Percentiles rank a stretch among this genome's conserved stretches.
These are phyloP conservation scores for Lasiosphaeria hispida DNA, from an alignment of 495 filamentous ascomycete species.

Conservation along the genomic window DNA sequence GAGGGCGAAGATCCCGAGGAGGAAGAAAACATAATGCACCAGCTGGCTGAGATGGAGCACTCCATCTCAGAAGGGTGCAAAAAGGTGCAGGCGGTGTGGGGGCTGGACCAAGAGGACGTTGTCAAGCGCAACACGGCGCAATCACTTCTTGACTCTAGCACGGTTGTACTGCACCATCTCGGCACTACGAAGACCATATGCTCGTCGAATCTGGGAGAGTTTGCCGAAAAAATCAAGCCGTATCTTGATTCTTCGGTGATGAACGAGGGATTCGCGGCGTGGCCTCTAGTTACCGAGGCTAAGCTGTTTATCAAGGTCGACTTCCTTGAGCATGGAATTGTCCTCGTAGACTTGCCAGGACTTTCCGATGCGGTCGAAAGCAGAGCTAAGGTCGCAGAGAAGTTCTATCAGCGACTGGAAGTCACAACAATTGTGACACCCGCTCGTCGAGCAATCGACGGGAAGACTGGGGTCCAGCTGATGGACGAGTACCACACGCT, in stretches of 20 bases:
- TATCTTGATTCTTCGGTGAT: slow-evolving; percentile 17
- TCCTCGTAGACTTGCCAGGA: slow-evolving; percentile 27
- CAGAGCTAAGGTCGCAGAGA: slow-evolving; percentile 17
- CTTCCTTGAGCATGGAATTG: slow-evolving; percentile 17
- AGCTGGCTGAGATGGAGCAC: background rate
- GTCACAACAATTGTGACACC: slow-evolving; percentile 22
- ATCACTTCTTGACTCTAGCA: slow-evolving; percentile 7
- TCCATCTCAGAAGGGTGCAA: background rate
- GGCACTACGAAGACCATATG: background rate
- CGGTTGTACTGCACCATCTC: slow-evolving; percentile 5
- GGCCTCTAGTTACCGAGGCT: slow-evolving; percentile 25
- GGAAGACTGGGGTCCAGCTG: slow-evolving; percentile 18
- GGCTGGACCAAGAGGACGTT: slow-evolving; percentile 7
- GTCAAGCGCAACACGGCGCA: slow-evolving; percentile 22
- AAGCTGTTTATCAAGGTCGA: slow-evolving; percentile 20
- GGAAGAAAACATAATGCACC: background rate
- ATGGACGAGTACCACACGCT: slow-evolving; percentile 26
- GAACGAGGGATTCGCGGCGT: slow-evolving; percentile 8
- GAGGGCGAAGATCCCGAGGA: background rate
- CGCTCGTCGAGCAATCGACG: slow-evolving; percentile 22
- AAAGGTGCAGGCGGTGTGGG: slow-evolving; percentile 15
- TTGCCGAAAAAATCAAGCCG: slow-evolving; percentile 13
- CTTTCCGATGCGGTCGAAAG: slow-evolving; percentile 22
- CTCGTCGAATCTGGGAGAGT: background rate
- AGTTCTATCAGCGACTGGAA: slow-evolving; percentile 19